Evolutionary conservation across 768 basidiomycete species (phyloP).

Genomic region (Hirschioporus abietinus): DNA sequence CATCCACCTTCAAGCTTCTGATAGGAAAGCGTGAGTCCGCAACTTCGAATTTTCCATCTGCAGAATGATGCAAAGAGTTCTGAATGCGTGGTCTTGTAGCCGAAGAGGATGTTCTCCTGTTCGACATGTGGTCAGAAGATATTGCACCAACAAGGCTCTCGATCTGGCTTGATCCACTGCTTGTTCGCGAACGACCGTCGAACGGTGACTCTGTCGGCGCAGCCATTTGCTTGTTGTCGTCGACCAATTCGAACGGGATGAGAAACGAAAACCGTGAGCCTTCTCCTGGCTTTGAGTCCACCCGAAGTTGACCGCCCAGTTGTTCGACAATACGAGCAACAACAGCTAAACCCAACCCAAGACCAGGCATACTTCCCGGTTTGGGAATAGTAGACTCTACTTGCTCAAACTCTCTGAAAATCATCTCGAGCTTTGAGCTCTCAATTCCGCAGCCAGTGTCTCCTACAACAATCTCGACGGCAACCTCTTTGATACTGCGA

Average conservation of each 20-base stretch:
- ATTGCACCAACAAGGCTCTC: conserved; percentile 47
- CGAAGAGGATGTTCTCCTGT: conserved; percentile 1
- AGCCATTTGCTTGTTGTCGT: conserved; percentile 14
- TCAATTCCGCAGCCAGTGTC: conserved; percentile 75
- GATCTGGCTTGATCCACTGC: conserved; percentile 29
- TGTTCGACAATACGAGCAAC: conserved; percentile 79
- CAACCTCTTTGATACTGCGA: conserved; percentile 38
- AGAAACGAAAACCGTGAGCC: conserved; percentile 73
- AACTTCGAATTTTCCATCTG: conserved; percentile 16
- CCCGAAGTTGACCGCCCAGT: conserved; percentile 71
- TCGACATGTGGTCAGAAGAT: conserved; percentile 29
- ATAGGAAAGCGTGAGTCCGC: conserved; percentile 15
- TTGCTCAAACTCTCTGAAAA: conserved; percentile 78
- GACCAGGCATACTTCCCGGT: conserved; percentile 33
- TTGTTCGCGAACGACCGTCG: conserved; percentile 24
- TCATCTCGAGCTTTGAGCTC: conserved; percentile 58
- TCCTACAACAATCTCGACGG: conserved; percentile 63
- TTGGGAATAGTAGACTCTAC: conserved; percentile 50
- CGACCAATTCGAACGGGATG: conserved; percentile 50
- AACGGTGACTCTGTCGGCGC: conserved; percentile 13
- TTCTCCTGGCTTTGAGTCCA: conserved; percentile 60
- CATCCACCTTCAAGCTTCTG: conserved; percentile 19
- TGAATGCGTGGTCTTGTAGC: neutral
- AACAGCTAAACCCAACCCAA: conserved; percentile 73
- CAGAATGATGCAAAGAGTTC: neutral